A percentile compares a stretch with the other conserved stretches of the same genome.
These are phyloP conservation scores for Canavalia gladiata DNA, from an alignment of 306 rosid species.

Conservation along the genomic window DNA sequence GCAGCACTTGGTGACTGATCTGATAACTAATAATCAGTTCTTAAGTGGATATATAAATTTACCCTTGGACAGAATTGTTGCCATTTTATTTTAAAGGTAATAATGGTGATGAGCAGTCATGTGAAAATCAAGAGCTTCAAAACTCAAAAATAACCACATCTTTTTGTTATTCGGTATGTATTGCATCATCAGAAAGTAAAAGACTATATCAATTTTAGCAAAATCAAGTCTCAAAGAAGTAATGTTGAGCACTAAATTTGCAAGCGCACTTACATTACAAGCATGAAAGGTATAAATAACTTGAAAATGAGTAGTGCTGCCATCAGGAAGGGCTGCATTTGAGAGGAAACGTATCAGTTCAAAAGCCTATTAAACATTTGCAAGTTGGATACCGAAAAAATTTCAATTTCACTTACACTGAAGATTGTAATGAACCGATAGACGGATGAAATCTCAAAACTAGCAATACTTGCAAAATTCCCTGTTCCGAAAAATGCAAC, in stretches of 20 bases:
- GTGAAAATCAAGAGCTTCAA: slow-evolving; percentile 30
- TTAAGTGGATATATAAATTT: slow-evolving; percentile 23
- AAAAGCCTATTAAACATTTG: slow-evolving; percentile 38
- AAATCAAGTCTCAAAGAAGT: slow-evolving; percentile 32
- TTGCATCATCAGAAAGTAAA: slow-evolving; percentile 11
- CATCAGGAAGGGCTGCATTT: slow-evolving; percentile 90
- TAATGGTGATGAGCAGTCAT: slow-evolving; percentile 25
- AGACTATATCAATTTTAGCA: slow-evolving; percentile 2
- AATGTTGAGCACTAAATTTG: slow-evolving; percentile 21
- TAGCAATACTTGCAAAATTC: slow-evolving; percentile 92
- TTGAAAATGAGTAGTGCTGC: slow-evolving; percentile 90
- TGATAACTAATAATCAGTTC: slow-evolving; percentile 4
- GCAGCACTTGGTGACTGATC: slow-evolving; percentile 17
- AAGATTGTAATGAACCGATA: slow-evolving; percentile 90
- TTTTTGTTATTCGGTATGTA: slow-evolving; percentile 9
- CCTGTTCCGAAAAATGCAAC: slow-evolving; percentile 95
- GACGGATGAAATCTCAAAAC: slow-evolving; percentile 94
- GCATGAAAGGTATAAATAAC: slow-evolving; percentile 89
- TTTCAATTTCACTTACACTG: slow-evolving; percentile 71
- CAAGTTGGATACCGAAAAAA: slow-evolving; percentile 20
- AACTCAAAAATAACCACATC: slow-evolving; percentile 7
- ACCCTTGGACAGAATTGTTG: slow-evolving; percentile 1
- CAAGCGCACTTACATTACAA: slow-evolving; percentile 80
- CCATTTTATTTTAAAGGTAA: slow-evolving; percentile 11
- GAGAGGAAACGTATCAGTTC: slow-evolving; percentile 42